These are phyloP conservation scores for Trematosphaeria pertusa DNA, from an alignment of 2,329 filamentous ascomycete species.

Conservation along the genomic window DNA sequence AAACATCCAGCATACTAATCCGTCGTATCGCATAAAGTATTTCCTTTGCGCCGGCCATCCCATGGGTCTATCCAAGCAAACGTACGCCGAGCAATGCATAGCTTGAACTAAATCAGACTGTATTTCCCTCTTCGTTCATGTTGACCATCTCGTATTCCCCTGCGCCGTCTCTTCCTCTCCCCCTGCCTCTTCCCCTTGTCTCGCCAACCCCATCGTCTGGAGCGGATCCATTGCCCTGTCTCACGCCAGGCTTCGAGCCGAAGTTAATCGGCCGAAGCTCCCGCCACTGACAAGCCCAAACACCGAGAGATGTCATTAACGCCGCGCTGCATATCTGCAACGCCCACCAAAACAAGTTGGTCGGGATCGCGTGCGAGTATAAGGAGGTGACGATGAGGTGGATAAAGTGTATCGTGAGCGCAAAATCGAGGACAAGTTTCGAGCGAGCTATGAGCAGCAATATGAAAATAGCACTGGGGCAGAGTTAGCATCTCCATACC, in stretches of 20 bases:
- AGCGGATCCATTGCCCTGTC: slow-evolving; percentile 24
- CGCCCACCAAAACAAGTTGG: slow-evolving; percentile 86
- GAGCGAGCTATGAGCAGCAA: slow-evolving; percentile 84
- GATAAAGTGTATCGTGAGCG: slow-evolving; percentile 83
- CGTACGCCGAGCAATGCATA: slow-evolving; percentile 29
- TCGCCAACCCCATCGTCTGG: slow-evolving; percentile 48
- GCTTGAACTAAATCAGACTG: slow-evolving; percentile 32
- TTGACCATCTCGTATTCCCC: slow-evolving; percentile 58
- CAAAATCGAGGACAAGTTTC: slow-evolving; percentile 95
- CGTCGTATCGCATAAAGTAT: too few relatives aligned
- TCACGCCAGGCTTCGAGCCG: slow-evolving; percentile 61
- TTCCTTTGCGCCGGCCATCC: too few relatives aligned
- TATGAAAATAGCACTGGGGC: slow-evolving; percentile 76
- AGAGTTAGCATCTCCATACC: slow-evolving; percentile 19
- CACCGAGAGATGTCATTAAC: slow-evolving; percentile 74
- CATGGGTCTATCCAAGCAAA: too few relatives aligned
- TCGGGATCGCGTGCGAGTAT: slow-evolving; percentile 78
- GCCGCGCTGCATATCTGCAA: slow-evolving; percentile 67
- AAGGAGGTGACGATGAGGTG: slow-evolving; percentile 79
- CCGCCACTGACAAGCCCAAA: slow-evolving; percentile 91
- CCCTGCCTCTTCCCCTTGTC: slow-evolving; percentile 48
- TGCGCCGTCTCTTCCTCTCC: slow-evolving; percentile 53
- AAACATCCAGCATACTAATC: too few relatives aligned
- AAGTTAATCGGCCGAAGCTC: slow-evolving; percentile 90
- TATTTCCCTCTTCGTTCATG: slow-evolving; percentile 49